Evolutionary conservation across 352 stramenopile genomes (phyloP), one percentile per base, ranked within the genome.

Genomic region (Thraustochytrium striatum): DNA sequence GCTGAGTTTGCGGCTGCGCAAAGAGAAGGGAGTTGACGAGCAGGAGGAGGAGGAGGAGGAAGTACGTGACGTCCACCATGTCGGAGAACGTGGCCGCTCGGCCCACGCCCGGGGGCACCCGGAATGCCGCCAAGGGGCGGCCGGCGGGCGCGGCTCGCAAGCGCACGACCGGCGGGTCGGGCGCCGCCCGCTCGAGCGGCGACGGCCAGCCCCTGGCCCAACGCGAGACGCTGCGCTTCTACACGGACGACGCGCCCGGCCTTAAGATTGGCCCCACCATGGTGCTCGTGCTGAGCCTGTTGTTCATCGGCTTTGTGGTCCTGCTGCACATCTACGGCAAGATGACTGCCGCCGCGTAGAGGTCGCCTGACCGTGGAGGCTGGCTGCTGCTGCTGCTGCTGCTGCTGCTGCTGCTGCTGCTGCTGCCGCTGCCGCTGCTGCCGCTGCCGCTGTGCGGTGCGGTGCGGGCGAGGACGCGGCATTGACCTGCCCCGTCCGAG

Each of bases 301-400:
- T 93, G 82, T 95, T 95, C 69, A 90, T 95, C 69, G 90, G 90
- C 79, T 94, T 94, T 78, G 90, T 95, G 65, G 90, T 95, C 80
- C 84, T 95, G 75, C 89, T 95, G 79, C 90, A 95, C 85, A 91
- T 95, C 57, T 94, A 88, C 88, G 90, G 90, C 85, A 95, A 95
- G 87, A 47, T 82, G 32, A 79, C 61, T 16, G 38, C 52, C 50
- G 52, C 65, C 65, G 16, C 47, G 16, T 55, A n/a, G n/a, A n/a
- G n/a, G n/a, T n/a, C n/a, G n/a, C n/a, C n/a, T n/a, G n/a, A n/a
- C n/a, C n/a, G n/a, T n/a, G n/a, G n/a, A n/a, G n/a, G n/a, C n/a
- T n/a, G n/a, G n/a, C n/a, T n/a, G n/a, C n/a, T n/a, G n/a, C n/a
- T n/a, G n/a, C n/a, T n/a, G n/a, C n/a, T n/a, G n/a, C n/a, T n/a